Conservation (phyloP, 495 filamentous ascomycete genomes). For the Penicillium malachiteum region DNA sequence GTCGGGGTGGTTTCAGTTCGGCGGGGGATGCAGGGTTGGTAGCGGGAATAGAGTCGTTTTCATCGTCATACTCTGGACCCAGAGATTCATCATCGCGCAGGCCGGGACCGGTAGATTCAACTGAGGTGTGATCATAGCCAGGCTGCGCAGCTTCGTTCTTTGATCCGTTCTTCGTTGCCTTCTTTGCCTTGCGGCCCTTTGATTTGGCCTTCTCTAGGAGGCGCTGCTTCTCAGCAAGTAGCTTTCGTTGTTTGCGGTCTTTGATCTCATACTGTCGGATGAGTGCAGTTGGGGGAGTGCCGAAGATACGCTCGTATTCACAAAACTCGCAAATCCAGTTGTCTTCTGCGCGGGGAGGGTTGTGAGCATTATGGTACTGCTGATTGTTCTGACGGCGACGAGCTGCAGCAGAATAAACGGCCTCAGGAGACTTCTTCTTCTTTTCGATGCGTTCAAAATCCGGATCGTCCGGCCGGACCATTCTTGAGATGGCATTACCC, state of each 20-base stretch:
- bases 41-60: constrained; percentile 29
- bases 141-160: constrained; percentile 54
- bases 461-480: too few species aligned
- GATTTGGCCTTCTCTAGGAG: constrained; percentile 93
- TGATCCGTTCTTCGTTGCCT: constrained; percentile 62
- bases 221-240: constrained; percentile 76
- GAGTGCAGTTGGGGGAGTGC: constrained; percentile 74
- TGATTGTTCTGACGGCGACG: constrained; percentile 68
- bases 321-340: constrained; percentile 95
- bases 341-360: constrained; percentile 71
- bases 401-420: constrained; percentile 61
- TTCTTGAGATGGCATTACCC: constrained; percentile 29
- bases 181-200: constrained; percentile 83
- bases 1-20: constrained; percentile 35
- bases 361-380: constrained; percentile 71
- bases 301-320: constrained; percentile 85
- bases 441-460: too few species aligned
- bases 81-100: constrained; percentile 54
- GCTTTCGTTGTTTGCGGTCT: constrained; percentile 79
- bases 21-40: constrained; percentile 35
- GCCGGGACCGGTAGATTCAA: constrained; percentile 44
- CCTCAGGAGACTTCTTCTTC: constrained; percentile 55
- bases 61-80: constrained; percentile 57
- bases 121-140: constrained; percentile 45
- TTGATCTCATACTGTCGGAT: constrained; percentile 94